phyloP scores from a whole-genome alignment of 768 basidiomycete species.

The Boletus huronensis region DNA sequence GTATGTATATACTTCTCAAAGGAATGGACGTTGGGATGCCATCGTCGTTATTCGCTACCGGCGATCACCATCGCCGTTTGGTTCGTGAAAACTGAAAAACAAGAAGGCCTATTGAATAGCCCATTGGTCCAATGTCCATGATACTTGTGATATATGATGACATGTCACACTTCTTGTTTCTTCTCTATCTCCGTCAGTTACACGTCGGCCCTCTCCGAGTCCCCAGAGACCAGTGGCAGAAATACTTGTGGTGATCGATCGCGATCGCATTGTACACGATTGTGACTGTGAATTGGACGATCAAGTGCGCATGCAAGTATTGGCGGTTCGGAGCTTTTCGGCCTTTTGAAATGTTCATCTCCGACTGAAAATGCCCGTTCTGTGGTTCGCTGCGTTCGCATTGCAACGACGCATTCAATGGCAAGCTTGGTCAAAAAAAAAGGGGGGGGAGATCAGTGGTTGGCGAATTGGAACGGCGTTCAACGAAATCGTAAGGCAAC shows the following conservation, averaged over 20 bases:
- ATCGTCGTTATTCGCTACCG: neutral
- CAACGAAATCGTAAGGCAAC: neutral
- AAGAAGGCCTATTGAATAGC: neutral
- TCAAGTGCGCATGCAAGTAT: too few relatives aligned
- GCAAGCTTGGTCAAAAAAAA: neutral
- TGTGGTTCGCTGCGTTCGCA: neutral
- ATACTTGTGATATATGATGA: neutral
- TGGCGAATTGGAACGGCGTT: neutral
- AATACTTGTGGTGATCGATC: neutral
- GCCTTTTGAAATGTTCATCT: neutral
- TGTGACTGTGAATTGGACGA: too few relatives aligned
- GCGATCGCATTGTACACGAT: neutral
- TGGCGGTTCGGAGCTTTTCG: too few relatives aligned
- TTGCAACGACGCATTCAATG: neutral
- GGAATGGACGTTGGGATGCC: too few relatives aligned
- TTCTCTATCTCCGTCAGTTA: neutral
- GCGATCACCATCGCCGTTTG: neutral
- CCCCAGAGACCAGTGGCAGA: neutral
- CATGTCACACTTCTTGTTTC: neutral
- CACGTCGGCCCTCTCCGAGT: neutral
- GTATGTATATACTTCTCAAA: too few relatives aligned
- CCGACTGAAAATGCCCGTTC: neutral
- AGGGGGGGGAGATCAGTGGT: neutral
- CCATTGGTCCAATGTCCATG: neutral
- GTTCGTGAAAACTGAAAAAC: neutral